Conservation (phyloP, 345 rosid species). For the Moringa oleifera region DNA sequence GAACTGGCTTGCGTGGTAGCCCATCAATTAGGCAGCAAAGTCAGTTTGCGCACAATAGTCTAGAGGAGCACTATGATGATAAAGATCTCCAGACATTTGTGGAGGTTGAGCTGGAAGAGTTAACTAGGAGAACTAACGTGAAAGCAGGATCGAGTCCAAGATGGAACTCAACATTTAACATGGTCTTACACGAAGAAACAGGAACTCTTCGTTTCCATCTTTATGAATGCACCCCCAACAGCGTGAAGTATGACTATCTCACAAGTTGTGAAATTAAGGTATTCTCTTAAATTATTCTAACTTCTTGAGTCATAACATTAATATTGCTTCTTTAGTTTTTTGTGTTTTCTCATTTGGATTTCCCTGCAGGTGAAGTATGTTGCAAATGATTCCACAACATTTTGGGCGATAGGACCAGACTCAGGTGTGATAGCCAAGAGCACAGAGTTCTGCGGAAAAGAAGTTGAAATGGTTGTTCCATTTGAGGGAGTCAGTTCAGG, state of each 20-base stretch:
- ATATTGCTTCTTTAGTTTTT: too few relatives aligned
- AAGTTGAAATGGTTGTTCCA: constrained; percentile 87
- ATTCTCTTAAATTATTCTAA: constrained; percentile 1
- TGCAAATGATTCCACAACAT: constrained; percentile 77
- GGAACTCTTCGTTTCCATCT: constrained; percentile 72
- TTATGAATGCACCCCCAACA: constrained; percentile 52
- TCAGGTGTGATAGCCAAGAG: constrained; percentile 62
- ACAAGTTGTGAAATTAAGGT: constrained; percentile 97
- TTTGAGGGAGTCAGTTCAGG: constrained; percentile 71
- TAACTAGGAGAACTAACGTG: constrained; percentile 65
- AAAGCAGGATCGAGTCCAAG: constrained; percentile 61
- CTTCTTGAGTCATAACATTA: too few relatives aligned
- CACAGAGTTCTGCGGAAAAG: constrained; percentile 74
- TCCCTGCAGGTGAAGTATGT: constrained; percentile 77
- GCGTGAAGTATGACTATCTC: constrained; percentile 60
- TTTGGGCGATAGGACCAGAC: constrained; percentile 94
- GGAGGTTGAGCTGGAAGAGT: constrained; percentile 83
- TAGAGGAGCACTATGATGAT: constrained; percentile 35
- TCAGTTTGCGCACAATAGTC: constrained; percentile 21
- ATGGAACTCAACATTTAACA: constrained; percentile 85
- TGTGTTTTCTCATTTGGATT: too few relatives aligned
- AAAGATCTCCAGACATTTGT: constrained; percentile 74
- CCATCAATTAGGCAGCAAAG: constrained; percentile 49
- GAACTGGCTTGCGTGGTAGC: constrained; percentile 51
- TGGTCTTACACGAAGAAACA: constrained; percentile 78